A percentile compares a stretch with the other conserved stretches of the same genome.
Conservation (phyloP, 495 filamentous ascomycete species). For the Penicillium daleae region DNA sequence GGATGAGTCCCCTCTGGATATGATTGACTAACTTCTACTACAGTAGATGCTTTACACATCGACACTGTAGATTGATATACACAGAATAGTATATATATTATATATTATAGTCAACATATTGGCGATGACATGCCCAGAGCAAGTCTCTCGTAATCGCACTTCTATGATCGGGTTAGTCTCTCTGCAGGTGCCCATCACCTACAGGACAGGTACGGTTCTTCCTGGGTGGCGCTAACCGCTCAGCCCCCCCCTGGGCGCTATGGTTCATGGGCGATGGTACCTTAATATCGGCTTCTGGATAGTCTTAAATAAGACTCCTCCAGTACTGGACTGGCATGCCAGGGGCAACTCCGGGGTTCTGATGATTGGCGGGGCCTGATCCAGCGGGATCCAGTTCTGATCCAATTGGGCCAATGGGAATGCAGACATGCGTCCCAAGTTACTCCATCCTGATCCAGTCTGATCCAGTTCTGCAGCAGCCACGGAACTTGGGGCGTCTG, state of each 20-base stretch:
- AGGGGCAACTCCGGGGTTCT: constrained; percentile 17
- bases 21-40: neutral
- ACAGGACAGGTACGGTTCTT: no score
- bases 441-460: neutral
- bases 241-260: neutral
- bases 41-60: neutral
- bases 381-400: neutral
- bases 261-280: neutral
- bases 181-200: neutral
- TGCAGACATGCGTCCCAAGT: neutral
- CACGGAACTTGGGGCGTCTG: constrained; percentile 24
- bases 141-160: neutral
- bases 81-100: no score
- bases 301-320: no score
- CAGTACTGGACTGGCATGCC: constrained; percentile 13
- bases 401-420: neutral
- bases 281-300: neutral
- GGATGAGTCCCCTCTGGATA: neutral
- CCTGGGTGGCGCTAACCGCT: neutral
- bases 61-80: no score
- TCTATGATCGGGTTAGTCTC: neutral
- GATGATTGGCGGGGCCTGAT: constrained; percentile 19
- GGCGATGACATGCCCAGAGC: neutral
- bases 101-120: no score
- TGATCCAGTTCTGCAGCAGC: constrained; percentile 34